Percentiles rank a stretch among this genome's conserved stretches.
These are phyloP conservation scores for Pyrus bretschneideri DNA, from an alignment of 306 rosid species.

Conservation along the genomic window DNA sequence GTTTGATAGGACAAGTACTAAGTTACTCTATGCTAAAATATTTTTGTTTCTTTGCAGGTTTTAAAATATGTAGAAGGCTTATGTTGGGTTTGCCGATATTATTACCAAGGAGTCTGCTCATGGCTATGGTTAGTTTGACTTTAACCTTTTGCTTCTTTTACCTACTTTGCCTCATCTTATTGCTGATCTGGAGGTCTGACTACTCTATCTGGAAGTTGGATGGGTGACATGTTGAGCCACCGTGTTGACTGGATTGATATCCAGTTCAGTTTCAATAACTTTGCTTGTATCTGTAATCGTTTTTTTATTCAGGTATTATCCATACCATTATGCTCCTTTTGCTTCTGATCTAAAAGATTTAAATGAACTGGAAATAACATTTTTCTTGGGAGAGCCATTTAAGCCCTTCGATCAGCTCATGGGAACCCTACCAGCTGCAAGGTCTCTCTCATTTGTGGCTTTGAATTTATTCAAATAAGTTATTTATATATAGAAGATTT, in stretches of 20 bases:
- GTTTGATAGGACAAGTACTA: background rate
- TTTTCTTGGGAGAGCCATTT: constrained; percentile 82
- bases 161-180: background rate
- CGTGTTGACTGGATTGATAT: background rate
- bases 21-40: background rate
- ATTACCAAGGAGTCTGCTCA: constrained; percentile 96
- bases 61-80: constrained; percentile 91
- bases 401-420: constrained; percentile 96
- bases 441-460: constrained; percentile 30
- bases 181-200: background rate
- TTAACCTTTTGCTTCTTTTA: constrained; percentile 3
- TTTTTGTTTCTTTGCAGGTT: constrained; percentile 44
- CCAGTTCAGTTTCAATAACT: background rate
- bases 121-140: constrained; percentile 75
- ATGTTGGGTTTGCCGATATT: constrained; percentile 95
- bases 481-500: background rate
- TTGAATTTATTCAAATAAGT: background rate
- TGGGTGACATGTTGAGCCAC: background rate
- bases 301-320: constrained; percentile 78
- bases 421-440: constrained; percentile 97
- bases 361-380: constrained; percentile 75
- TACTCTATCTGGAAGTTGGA: background rate
- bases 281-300: constrained; percentile 13
- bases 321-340: constrained; percentile 97
- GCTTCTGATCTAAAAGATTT: constrained; percentile 91